Base-by-base conservation (phyloP, 139 green algal genomes). In the Dunaliella primolecta region DNA sequence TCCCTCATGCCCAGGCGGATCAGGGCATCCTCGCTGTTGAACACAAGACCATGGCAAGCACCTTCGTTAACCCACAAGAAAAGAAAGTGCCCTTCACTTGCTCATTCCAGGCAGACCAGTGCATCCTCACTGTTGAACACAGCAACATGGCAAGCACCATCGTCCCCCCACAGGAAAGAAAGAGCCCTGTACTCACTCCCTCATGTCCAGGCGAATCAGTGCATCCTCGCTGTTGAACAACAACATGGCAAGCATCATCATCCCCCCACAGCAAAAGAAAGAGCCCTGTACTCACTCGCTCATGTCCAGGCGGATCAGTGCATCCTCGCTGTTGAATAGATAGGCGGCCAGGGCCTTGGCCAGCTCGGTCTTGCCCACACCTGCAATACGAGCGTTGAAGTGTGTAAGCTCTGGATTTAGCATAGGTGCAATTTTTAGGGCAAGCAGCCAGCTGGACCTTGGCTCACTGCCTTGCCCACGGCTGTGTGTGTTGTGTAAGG, bases 311-410 rank as follows among this genome's bases (percentile, higher is more conserved):
- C 95, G 90, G 36, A 81, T 36, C 76, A 81, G 20, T 32, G 94
- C 92, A 32, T 96, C 92, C 89, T 98, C 94, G 78, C 90, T 94
- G 91, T 97, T 94, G 92, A 98, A 98, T 81, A 98, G 88, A 84
- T 94, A 95, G 32, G 89, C 86, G 0, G 97, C 97, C 36, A 99
- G 92, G 36, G 94, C 93, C 91, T 98, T 98, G 81, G 94, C 94
- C 84, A 99, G 96, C 93, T 99, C 96, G 0, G 97, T 99, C 91
- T 99, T 99, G 82, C 97, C 96, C 32, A 99, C 97, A 81, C 92
- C 83, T 87, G 79, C n/a, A n/a, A n/a, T n/a, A n/a, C n/a, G n/a
- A n/a, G n/a, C n/a, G n/a, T n/a, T n/a, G n/a, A n/a, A n/a, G n/a
- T n/a, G n/a, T n/a, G n/a, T n/a, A n/a, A n/a, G n/a, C n/a, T n/a